A percentile compares a stretch with the other conserved stretches of the same genome.
phyloP scores from a whole-genome alignment of 176 grass and related monocot species.

The Oryza officinalis region DNA sequence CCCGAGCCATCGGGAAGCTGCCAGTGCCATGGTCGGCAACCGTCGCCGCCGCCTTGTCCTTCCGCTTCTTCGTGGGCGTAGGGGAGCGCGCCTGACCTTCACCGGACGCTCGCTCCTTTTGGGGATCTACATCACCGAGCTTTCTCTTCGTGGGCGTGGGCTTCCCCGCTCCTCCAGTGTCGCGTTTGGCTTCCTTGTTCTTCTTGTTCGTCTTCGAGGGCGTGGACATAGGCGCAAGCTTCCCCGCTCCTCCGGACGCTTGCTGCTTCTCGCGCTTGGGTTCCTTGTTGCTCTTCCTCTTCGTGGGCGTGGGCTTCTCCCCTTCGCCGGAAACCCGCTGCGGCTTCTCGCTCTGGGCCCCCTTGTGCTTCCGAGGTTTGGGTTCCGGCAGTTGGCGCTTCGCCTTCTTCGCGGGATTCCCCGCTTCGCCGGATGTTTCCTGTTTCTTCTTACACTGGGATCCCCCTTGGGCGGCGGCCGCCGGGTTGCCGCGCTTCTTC shows the following conservation, averaged over 20 bases:
- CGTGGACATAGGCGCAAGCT: not conserved
- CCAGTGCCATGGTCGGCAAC: constrained; percentile 7
- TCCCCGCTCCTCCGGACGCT: not conserved
- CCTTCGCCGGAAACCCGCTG: not conserved
- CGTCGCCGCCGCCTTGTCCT: constrained; percentile 16
- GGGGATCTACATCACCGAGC: not conserved
- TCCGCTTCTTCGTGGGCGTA: constrained; percentile 40
- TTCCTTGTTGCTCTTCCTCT: not conserved
- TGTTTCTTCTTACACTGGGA: constrained; percentile 7
- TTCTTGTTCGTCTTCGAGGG: constrained; percentile 26
- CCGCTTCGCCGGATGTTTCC: not conserved
- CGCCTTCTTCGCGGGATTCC: not conserved
- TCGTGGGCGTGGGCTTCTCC: not conserved
- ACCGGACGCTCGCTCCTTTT: constrained; percentile 13
- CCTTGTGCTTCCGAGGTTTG: not conserved
- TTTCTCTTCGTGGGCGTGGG: constrained; percentile 44
- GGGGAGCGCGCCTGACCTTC: not conserved
- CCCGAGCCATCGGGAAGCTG: constrained; percentile 64
- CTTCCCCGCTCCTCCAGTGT: constrained; percentile 8
- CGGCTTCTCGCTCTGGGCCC: not conserved
- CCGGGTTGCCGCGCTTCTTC: not conserved
- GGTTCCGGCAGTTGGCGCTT: not conserved
- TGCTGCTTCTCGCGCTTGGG: constrained; percentile 9
- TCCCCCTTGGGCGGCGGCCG: not conserved
- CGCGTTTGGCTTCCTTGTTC: not conserved